Conservation (phyloP, 352 stramenopile genomes). For the Globisporangium paddicum region DNA sequence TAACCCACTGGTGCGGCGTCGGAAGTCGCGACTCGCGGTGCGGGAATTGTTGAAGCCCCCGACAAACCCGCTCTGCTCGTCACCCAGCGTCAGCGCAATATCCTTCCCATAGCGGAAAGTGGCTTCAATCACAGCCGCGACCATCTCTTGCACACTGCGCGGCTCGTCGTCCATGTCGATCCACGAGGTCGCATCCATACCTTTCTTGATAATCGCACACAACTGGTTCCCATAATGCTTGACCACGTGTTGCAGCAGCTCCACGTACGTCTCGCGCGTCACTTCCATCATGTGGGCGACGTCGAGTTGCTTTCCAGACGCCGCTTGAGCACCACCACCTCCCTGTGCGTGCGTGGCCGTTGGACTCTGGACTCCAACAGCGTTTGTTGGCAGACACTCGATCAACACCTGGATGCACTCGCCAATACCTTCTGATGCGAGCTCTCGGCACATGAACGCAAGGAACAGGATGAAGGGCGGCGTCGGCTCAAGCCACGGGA, state of each 20-base stretch:
- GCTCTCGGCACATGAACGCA: conserved; percentile 58
- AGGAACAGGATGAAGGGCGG: conserved; percentile 70
- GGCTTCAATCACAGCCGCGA: conserved; percentile 48
- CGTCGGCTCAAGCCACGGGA: conserved; percentile 60
- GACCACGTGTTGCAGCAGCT: conserved; percentile 58
- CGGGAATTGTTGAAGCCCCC: conserved; percentile 31
- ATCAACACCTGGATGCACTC: conserved; percentile 69
- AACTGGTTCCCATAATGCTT: conserved; percentile 60
- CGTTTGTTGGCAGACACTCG: conserved; percentile 53
- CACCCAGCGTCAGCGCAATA: conserved; percentile 50
- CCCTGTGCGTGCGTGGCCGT: neutral
- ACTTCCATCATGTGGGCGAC: conserved; percentile 76
- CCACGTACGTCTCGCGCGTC: conserved; percentile 47
- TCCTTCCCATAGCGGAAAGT: conserved; percentile 57
- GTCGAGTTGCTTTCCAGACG: conserved; percentile 25
- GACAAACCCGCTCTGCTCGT: conserved; percentile 53
- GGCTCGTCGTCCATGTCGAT: conserved; percentile 57
- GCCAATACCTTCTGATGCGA: conserved; percentile 57
- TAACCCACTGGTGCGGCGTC: conserved; percentile 46
- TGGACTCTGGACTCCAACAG: conserved; percentile 3
- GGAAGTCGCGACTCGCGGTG: conserved; percentile 55
- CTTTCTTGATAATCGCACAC: conserved; percentile 32
- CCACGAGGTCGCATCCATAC: conserved; percentile 48
- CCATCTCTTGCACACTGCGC: conserved; percentile 63
- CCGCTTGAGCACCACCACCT: conserved; percentile 1